Evolutionary conservation across 352 stramenopile species (phyloP), one percentile per base, ranked within the genome.

Genomic region (Phytophthora nicotianae): DNA sequence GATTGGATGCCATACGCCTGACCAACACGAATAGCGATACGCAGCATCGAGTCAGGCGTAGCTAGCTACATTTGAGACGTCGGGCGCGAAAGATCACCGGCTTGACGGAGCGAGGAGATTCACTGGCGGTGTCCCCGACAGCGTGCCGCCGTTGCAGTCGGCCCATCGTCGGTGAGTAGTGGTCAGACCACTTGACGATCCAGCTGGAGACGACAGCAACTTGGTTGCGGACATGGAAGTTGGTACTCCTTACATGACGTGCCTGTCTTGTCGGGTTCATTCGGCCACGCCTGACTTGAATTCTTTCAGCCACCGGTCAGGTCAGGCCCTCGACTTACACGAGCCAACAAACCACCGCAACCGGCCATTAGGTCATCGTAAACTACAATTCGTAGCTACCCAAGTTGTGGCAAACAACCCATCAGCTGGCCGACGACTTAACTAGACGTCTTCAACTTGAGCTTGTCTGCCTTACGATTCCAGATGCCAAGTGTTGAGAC

Each of bases 131-230:
- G 11, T 47, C 32, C 16, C 32, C 27, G 40, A 4, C n/a, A 35
- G n/a, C 24, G 17, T 49, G 9, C 37, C 50, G 50, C 50, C 50
- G 50, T 58, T 58, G 38, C 37, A 58, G 32, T 38, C 10, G 32
- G n/a, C 24, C 45, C 14, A 50, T 38, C 45, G 7, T 8, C 24
- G 45, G 24, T n/a, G 38, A 50, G 38, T 50, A 23, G 5, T 50
- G n/a, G 24, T 50, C 45, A 50, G 45, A 29, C 45, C 24, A 38
- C 24, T 33, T 38, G 24, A 21, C 24, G 16, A 10, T 26, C 5
- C 40, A 46, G 40, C 40, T 27, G 40, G 40, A 9, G 9, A 24
- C 19, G 17, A 14, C 40, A 2, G 17, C 16, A 43, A 43, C 37
- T 9, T 10, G 5, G 27, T 33, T 13, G 27, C 2, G 11, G 3